Evolutionary conservation across 108 stramenopile genomes (phyloP), one percentile per base, ranked within the genome.

Genomic region (Cyclotella kingstonii): DNA sequence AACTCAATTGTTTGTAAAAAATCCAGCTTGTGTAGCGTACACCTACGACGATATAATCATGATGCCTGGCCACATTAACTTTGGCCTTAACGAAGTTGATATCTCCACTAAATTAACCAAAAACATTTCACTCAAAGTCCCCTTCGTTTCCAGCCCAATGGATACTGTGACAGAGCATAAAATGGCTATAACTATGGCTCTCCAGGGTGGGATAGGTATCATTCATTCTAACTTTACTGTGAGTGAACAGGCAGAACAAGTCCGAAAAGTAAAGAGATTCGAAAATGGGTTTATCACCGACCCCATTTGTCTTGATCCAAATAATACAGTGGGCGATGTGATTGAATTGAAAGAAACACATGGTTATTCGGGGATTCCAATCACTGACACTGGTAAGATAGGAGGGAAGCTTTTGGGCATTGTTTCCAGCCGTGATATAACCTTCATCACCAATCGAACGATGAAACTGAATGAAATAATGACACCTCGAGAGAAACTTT

Each of bases 251-350:
- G 99, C 95, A 5, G 80, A 80, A 7, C 79, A 93, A 63, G 95
- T 97, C 26, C 71, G 73, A 27, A 90, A 80, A 52, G 99, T 99
- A 33, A 99, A 99, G 78, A 84, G 88, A 38, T 99, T 85, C 80
- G 98, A 99, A 79, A 99, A 99, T 68, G 99, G 99, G 23, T 99
- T 99, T 84, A 99, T 99, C 71, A 93, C 93, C 15, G 97, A 98
- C 61, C 99, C 99, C 28, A 68, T 97, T 33, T 98, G 97, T 63
- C 81, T 99, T 19, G 80, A 84, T 15, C 96, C 97, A 1, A 79
- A 95, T 23, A 65, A 84, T 62, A 99, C 98, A 10, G 84, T 97
- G 21, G 82, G 69, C 11, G 96, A 98, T 74, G 95, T 98, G 14
- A 74, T 86, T 42, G 48, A 50, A n/a, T 70, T 90, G 45, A 97